Evolutionary conservation across 441 rosid genomes (phyloP), one percentile per base, ranked within the genome.

Genomic region (Gossypium aridum): DNA sequence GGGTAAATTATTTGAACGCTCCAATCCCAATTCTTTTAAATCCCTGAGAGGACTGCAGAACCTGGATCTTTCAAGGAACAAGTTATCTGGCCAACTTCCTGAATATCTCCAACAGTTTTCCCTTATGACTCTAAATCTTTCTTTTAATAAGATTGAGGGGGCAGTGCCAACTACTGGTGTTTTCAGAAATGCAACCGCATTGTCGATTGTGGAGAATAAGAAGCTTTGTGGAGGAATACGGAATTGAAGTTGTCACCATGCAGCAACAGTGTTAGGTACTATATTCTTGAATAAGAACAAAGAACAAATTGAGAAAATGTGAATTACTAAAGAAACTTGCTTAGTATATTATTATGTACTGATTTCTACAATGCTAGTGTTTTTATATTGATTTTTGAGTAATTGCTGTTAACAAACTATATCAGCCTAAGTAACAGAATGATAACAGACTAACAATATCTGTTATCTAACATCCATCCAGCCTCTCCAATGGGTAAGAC

Each of bases 141-240:
- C 84, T 20, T 79, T 13, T 17, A 83, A 79, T 43, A 31, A 76
- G n/a, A 73, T 83, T 6, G 68, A 56, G 20, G 82, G 82, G 3
- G 14, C 17, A n/a, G 72, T 80, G 4, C 81, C 81, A n/a, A 37
- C 34, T 3, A 12, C 16, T 9, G 83, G 84, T 10, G 51, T 83
- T 39, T 81, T 83, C 47, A 10, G 8, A 54, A 81, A 81, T 75
- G 65, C 74, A 16, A 81, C 71, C 64, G 75, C 66, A 10, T 7
- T 74, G n/a, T 77, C 74, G 1, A 2, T 80, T 0, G 2, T 19
- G 2, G 85, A 76, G 19, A 79, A 82, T 37, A 19, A 22, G n/a
- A 37, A 56, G 70, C 76, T 81, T 7, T 84, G 84, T 56, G 87
- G 84, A 14, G 83, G 87, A 0, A 70, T 75, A 7, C 45, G 1